These are phyloP conservation scores for Pigoraptor vietnamica DNA, from an alignment of 78 protist species.

Conservation along the genomic window DNA sequence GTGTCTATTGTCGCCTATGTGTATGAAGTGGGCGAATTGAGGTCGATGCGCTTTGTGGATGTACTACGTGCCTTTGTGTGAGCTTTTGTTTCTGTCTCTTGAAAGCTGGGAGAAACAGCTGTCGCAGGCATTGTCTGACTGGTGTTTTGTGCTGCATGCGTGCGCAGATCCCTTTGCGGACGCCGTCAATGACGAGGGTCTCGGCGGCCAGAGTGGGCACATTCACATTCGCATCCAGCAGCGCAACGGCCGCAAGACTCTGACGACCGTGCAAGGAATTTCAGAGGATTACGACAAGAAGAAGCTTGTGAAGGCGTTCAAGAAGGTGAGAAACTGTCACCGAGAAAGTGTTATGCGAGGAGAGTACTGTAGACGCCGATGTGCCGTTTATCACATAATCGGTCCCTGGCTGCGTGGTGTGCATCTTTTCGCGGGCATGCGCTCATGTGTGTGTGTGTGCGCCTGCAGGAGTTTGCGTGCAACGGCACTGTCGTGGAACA, in stretches of 20 bases:
- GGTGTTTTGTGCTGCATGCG: neutral
- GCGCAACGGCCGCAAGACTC: slow-evolving; percentile 57
- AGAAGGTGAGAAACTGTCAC: neutral
- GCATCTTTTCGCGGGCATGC: no score
- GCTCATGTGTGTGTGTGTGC: no score
- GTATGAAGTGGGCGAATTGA: no score
- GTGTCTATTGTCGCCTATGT: no score
- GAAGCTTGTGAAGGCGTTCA: slow-evolving; percentile 18
- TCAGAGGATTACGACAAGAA: slow-evolving; percentile 15
- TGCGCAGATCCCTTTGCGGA: neutral
- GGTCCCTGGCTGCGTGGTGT: no score
- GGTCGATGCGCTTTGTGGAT: no score
- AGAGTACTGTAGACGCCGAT: neutral
- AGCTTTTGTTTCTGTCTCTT: neutral
- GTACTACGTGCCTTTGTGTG: no score
- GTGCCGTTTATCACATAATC: no score
- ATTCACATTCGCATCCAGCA: slow-evolving; percentile 47
- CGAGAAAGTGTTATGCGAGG: neutral
- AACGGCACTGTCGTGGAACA: slow-evolving; percentile 52
- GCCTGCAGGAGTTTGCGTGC: slow-evolving; percentile 42
- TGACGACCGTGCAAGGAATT: slow-evolving; percentile 56
- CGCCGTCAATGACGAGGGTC: neutral
- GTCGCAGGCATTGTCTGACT: no score
- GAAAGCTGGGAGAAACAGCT: neutral
- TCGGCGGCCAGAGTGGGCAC: neutral